Evolutionary conservation across 2,329 filamentous ascomycete species (phyloP).

Genomic region (Phyllosticta capitalensis): DNA sequence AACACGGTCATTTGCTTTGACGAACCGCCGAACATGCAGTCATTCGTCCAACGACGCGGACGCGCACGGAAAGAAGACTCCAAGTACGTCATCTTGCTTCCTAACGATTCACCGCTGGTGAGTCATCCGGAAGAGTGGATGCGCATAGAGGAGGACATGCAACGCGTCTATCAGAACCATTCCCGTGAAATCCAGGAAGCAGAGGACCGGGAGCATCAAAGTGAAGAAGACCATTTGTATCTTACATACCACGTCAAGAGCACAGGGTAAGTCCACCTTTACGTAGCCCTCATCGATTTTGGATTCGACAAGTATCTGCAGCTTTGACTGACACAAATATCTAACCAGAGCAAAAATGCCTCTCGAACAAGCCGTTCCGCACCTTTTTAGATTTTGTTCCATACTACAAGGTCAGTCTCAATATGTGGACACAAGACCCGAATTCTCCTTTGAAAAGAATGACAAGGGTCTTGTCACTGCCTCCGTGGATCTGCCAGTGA

Average conservation of each 20-base stretch:
- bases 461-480: constrained; percentile 37
- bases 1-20: constrained; percentile 58
- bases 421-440: constrained; percentile 56
- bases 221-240: constrained; percentile 31
- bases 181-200: constrained; percentile 41
- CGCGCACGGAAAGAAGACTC: constrained; percentile 51
- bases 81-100: constrained; percentile 39
- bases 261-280: constrained; percentile 19
- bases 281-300: neutral
- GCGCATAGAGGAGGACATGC: constrained; percentile 63
- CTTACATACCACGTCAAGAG: constrained; percentile 15
- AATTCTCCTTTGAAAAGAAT: constrained; percentile 50
- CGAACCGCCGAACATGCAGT: constrained; percentile 50
- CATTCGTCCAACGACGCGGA: constrained; percentile 56
- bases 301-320: neutral
- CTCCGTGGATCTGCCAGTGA: constrained; percentile 60
- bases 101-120: constrained; percentile 16
- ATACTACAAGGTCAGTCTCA: constrained; percentile 45
- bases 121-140: constrained; percentile 46
- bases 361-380: constrained; percentile 61
- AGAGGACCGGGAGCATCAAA: constrained; percentile 36
- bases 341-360: constrained; percentile 54
- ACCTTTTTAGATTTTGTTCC: constrained; percentile 74
- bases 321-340: neutral
- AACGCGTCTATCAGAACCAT: constrained; percentile 56